A percentile compares a stretch with the other conserved stretches of the same genome.
Evolutionary conservation across 768 basidiomycete species (phyloP).

Genomic region (Clitopilus passeckerianus): DNA sequence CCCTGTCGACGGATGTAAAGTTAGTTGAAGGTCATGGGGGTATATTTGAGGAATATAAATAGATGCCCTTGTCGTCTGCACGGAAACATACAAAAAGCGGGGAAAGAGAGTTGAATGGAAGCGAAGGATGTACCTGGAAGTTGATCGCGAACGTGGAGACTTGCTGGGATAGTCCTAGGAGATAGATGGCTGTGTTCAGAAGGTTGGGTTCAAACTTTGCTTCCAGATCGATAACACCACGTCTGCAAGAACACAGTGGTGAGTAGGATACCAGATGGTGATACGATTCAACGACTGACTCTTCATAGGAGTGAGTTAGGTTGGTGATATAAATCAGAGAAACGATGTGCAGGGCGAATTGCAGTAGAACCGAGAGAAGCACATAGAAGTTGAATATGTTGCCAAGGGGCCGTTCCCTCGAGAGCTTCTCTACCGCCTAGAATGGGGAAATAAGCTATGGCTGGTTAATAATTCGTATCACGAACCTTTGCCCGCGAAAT

Average conservation of each 20-base stretch:
- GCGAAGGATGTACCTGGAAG: conserved; percentile 68
- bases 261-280: background rate
- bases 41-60: background rate
- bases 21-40: background rate
- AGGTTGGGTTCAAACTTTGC: conserved; percentile 95
- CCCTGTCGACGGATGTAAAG: conserved; percentile 41
- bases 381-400: conserved; percentile 99
- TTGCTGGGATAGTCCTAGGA: conserved; percentile 93
- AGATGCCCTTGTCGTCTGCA: background rate
- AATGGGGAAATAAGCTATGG: background rate
- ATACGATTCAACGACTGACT: conserved; percentile 42
- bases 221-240: conserved; percentile 83
- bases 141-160: conserved; percentile 99
- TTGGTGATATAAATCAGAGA: conserved; percentile 92
- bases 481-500: conserved; percentile 94
- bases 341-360: conserved; percentile 91
- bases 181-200: conserved; percentile 95
- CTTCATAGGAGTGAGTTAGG: conserved; percentile 71
- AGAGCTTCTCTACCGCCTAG: conserved; percentile 95
- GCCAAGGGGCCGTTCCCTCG: conserved; percentile 86
- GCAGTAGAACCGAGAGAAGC: conserved; percentile 82
- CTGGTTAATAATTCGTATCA: background rate
- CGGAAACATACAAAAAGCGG: background rate
- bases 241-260: conserved; percentile 27
- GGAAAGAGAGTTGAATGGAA: background rate